phyloP scores from a whole-genome alignment of 2,329 filamentous ascomycete species.

The Apiospora aurea region DNA sequence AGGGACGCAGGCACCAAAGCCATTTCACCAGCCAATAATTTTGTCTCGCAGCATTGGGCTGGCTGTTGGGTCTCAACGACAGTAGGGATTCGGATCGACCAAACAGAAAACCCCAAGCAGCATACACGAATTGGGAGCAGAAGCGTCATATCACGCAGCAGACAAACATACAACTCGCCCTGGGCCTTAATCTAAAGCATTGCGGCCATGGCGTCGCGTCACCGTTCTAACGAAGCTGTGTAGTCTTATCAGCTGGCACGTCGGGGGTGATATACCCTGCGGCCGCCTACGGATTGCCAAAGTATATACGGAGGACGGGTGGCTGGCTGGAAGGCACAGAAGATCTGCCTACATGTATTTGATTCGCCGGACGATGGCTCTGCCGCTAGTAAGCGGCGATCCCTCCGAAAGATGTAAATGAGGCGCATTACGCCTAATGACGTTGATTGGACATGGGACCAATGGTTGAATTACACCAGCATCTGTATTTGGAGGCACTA shows the following conservation, averaged over 20 bases:
- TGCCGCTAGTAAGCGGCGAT: slow-evolving; percentile 22
- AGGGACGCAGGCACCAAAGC: neutral
- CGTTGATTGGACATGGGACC: slow-evolving; percentile 12
- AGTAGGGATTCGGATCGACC: neutral
- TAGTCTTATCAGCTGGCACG: neutral
- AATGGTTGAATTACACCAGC: neutral
- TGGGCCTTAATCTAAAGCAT: neutral
- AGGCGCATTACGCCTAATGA: slow-evolving; percentile 23
- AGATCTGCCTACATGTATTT: neutral
- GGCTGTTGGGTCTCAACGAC: slow-evolving; percentile 17
- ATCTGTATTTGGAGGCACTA: neutral
- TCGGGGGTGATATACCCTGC: neutral
- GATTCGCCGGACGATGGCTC: slow-evolving; percentile 8
- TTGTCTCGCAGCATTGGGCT: neutral
- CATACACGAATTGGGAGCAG: slow-evolving; percentile 1
- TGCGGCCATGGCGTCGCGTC: neutral
- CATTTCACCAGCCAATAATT: neutral
- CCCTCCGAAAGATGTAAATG: neutral
- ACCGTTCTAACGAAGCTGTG: neutral
- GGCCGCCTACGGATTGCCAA: neutral
- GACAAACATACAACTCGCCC: neutral
- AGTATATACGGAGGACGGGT: neutral
- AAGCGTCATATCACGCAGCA: neutral
- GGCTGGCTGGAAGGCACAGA: neutral
- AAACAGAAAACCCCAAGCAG: neutral